Evolutionary conservation across 2,329 filamentous ascomycete genomes (phyloP).

Genomic region (Penicillium sp.): DNA sequence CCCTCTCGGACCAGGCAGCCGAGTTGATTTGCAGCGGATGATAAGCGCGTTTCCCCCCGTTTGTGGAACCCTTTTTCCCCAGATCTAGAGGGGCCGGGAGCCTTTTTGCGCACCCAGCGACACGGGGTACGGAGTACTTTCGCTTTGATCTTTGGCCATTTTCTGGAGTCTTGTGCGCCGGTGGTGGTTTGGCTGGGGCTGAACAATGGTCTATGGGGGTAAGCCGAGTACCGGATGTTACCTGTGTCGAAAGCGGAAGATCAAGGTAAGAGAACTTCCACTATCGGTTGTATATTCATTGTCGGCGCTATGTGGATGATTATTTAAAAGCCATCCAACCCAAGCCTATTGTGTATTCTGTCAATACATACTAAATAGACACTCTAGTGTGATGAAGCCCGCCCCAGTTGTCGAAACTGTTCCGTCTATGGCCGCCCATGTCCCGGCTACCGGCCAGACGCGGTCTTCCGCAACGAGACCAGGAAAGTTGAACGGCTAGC

Average conservation of each 20-base stretch:
- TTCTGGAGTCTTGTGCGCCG: neutral
- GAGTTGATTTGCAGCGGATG: slow-evolving; percentile 17
- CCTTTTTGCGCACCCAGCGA: neutral
- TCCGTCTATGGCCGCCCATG: slow-evolving; percentile 38
- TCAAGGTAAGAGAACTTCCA: slow-evolving; percentile 36
- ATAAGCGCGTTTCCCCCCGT: slow-evolving; percentile 10
- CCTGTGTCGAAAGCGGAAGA: slow-evolving; percentile 44
- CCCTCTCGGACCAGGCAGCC: slow-evolving; percentile 17
- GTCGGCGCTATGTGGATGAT: neutral
- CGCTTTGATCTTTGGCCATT: neutral
- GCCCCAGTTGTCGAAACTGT: slow-evolving; percentile 41
- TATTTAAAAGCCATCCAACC: neutral
- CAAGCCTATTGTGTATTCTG: neutral
- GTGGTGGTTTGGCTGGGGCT: neutral
- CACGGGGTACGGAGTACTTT: neutral
- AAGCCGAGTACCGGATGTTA: slow-evolving; percentile 44
- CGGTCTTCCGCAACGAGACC: slow-evolving; percentile 40
- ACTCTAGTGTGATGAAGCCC: slow-evolving; percentile 40
- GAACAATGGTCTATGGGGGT: slow-evolving; percentile 45
- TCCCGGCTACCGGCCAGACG: slow-evolving; percentile 40
- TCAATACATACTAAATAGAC: slow-evolving; percentile 4
- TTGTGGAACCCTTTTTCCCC: slow-evolving; percentile 15
- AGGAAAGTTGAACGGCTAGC: slow-evolving; percentile 31
- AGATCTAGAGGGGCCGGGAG: slow-evolving; percentile 1
- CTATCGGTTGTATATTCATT: neutral